Evolutionary conservation across 352 stramenopile genomes (phyloP).

Genomic region (Pythium dissimile): DNA sequence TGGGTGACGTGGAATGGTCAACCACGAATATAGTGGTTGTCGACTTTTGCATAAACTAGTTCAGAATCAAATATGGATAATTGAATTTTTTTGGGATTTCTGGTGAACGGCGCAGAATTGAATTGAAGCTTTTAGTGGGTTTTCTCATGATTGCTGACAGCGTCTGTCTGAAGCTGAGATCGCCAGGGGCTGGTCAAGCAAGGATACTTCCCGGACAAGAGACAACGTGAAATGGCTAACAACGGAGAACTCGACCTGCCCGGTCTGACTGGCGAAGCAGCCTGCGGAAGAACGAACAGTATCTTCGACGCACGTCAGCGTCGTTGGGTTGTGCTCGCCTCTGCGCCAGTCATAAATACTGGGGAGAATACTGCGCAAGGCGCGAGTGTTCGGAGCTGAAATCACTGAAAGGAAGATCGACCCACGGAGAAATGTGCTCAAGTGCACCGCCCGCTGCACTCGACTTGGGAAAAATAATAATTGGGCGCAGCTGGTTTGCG

Average conservation of each 20-base stretch:
- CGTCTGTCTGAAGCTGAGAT: neutral
- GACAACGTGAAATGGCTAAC: neutral
- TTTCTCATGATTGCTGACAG: neutral
- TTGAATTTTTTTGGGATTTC: neutral
- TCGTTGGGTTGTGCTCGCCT: slow-evolving; percentile 7
- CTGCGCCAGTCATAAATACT: slow-evolving; percentile 18
- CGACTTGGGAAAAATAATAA: too few species aligned
- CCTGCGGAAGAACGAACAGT: too few species aligned
- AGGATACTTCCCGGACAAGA: neutral
- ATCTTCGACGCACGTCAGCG: slow-evolving; percentile 16
- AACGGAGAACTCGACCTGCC: neutral
- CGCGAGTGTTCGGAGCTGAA: neutral
- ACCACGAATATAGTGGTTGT: too few species aligned
- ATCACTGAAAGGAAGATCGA: slow-evolving; percentile 4
- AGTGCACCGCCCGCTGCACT: too few species aligned
- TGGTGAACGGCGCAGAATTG: neutral
- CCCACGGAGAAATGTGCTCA: neutral
- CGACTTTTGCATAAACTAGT: too few species aligned
- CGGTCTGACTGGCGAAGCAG: neutral
- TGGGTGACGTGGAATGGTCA: too few species aligned
- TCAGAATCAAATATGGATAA: neutral
- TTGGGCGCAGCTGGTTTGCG: too few species aligned
- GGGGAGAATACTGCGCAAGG: too few species aligned
- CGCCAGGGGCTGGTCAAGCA: neutral
- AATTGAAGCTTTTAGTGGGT: neutral